Evolutionary conservation across 1,139 yeast genomes (phyloP), one percentile per base, ranked within the genome.

Genomic region (Suhomyces maxii): DNA sequence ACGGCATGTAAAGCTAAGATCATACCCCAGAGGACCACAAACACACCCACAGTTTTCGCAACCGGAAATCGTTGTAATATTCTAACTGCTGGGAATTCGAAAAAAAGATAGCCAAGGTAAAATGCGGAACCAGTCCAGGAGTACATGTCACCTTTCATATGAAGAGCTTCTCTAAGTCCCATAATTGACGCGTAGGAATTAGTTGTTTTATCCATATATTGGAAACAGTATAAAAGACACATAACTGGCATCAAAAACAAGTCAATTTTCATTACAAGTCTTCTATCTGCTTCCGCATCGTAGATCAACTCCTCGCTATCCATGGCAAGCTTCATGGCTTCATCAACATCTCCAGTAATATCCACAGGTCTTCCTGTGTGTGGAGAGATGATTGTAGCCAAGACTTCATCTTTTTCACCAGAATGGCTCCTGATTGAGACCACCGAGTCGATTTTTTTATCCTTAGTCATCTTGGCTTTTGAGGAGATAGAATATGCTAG

Each of bases 191-290:
- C 87, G 48, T 76, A 77, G 13, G 83, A 69, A 34, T 75, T 80
- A 7, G 87, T 67, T 13, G 74, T 64, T 57, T 85, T 85, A 61
- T 84, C 90, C 83, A 84, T 80, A 49, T 77, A 82, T 61, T 84
- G 89, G 38, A 76, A 67, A 13, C 82, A 74, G 58, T 82, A 82
- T 14, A 83, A 61, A 12, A 78, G 49, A 56, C 83, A 76, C 71
- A 84, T 69, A 34, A 83, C 49, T 0, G 89, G 85, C 53, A 82
- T 64, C 51, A 84, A 58, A 52, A 63, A 75, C 12, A 74, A 38
- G 58, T 84, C 88, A 35, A 81, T 79, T 56, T 83, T 84, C 45
- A 79, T 53, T n/a, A 73, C 61, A 9, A 80, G 57, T 47, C 52
- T 64, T 47, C 59, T 63, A 30, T 48, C 56, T 13, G 44, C 37